A percentile compares a stretch with the other conserved stretches of the same genome.
Evolutionary conservation across 148 eudicot species (phyloP).

Genomic region (Fagopyrum tataricum): DNA sequence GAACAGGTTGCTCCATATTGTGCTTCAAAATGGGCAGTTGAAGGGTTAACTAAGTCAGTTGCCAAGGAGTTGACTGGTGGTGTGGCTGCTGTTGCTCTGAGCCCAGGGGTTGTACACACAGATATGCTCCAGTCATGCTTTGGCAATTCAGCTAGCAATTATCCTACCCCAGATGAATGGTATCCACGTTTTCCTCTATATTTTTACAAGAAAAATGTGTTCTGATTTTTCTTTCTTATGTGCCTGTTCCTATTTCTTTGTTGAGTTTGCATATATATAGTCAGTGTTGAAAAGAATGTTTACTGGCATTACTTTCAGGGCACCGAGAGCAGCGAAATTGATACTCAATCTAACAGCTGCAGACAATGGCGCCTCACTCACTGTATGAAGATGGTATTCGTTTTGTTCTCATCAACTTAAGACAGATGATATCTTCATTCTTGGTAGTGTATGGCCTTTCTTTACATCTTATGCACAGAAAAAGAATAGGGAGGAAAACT

Average conservation of each 20-base stretch:
- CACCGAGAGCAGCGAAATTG: constrained; percentile 90
- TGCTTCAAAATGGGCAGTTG: constrained; percentile 99
- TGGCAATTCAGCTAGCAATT: constrained; percentile 70
- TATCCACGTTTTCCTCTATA: constrained; percentile 18
- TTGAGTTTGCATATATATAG: neutral
- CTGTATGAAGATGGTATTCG: constrained; percentile 31
- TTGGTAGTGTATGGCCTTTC: neutral
- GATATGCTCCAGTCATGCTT: constrained; percentile 95
- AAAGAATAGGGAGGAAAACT: too few species aligned
- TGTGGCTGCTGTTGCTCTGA: constrained; percentile 70
- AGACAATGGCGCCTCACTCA: constrained; percentile 87
- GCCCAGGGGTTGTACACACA: constrained; percentile 79
- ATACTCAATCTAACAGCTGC: constrained; percentile 78
- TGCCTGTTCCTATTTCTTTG: neutral
- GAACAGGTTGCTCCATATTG: constrained; percentile 91
- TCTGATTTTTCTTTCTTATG: too few species aligned
- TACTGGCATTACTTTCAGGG: constrained; percentile 44
- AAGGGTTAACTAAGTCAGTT: constrained; percentile 75
- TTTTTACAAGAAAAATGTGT: neutral
- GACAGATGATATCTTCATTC: neutral
- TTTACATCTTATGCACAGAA: neutral
- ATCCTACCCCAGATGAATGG: constrained; percentile 82
- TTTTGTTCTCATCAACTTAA: neutral
- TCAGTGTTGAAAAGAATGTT: neutral
- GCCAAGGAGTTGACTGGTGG: constrained; percentile 88